A percentile compares a stretch with the other conserved stretches of the same genome.
phyloP scores from a whole-genome alignment of 106 monocot species.

The Allium fistulosum region DNA sequence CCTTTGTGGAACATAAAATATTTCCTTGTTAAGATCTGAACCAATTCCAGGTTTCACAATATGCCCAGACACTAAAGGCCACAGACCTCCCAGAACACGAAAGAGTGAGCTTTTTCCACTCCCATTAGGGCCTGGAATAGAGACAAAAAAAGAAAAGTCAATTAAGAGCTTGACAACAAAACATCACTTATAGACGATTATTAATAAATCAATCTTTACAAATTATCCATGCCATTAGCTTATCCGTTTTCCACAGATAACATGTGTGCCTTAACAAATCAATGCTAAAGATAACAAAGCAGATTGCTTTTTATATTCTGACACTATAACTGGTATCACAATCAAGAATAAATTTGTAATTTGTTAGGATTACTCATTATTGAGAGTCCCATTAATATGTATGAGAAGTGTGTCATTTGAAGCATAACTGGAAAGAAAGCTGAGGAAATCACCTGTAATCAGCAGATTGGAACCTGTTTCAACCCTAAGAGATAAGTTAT shows the following conservation, averaged over 20 bases:
- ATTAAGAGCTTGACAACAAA: not conserved
- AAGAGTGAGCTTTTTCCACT: slow-evolving; percentile 99
- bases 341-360: too few species aligned
- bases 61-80: slow-evolving; percentile 88
- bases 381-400: too few species aligned
- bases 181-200: too few species aligned
- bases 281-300: not conserved
- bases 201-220: too few species aligned
- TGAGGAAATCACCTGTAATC: slow-evolving; percentile 66
- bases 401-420: too few species aligned
- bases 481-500: slow-evolving; percentile 71
- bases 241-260: not conserved
- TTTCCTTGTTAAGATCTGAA: slow-evolving; percentile 98
- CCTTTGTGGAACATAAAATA: slow-evolving; percentile 97
- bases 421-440: slow-evolving; percentile 6
- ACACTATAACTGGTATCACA: too few species aligned
- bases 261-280: not conserved
- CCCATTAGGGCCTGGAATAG: slow-evolving; percentile 90
- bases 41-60: slow-evolving; percentile 98
- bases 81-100: slow-evolving; percentile 96
- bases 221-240: too few species aligned
- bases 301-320: not conserved
- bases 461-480: slow-evolving; percentile 97
- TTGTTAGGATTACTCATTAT: too few species aligned
- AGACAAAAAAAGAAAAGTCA: slow-evolving; percentile 11